Evolutionary conservation across 1,284 basidiomycete species (phyloP).

Genomic region (Microbotryum silenes-acaulis): DNA sequence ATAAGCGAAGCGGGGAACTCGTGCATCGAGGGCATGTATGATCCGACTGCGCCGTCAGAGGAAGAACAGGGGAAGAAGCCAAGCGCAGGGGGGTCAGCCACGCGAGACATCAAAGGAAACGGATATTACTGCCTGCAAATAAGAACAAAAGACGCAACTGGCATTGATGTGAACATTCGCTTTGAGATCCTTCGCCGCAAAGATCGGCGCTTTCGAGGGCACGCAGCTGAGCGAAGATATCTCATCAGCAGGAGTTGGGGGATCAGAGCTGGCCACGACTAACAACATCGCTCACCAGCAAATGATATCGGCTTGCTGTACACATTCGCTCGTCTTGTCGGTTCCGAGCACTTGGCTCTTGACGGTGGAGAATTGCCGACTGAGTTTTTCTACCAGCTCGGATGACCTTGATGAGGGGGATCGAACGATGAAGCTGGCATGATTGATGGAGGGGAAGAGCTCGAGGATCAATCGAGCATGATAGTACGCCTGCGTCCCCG

Average conservation of each 20-base stretch:
- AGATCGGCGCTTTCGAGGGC: constrained; percentile 27
- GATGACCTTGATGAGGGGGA: background rate
- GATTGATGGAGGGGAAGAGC: constrained; percentile 17
- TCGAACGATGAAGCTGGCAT: constrained; percentile 15
- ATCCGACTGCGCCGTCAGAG: constrained; percentile 23
- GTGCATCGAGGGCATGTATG: constrained; percentile 32
- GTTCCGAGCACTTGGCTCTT: background rate
- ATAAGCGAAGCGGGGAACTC: constrained; percentile 30
- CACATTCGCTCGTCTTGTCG: background rate
- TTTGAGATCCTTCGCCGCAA: constrained; percentile 16
- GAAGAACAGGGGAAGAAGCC: background rate
- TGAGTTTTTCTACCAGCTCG: background rate
- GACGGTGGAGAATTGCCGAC: background rate
- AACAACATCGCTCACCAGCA: constrained; percentile 20
- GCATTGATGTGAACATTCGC: constrained; percentile 25
- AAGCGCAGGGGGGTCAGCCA: background rate
- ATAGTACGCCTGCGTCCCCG: constrained; percentile 29
- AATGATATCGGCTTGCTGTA: constrained; percentile 26
- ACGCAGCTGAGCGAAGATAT: constrained; percentile 23
- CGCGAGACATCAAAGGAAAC: background rate
- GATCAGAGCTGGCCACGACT: too few species aligned
- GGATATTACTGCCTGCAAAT: too few species aligned
- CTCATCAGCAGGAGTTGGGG: background rate
- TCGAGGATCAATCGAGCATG: constrained; percentile 31
- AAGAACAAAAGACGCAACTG: constrained; percentile 8